Evolutionary conservation across 306 rosid species (phyloP).

Genomic region (Rubus idaeus): DNA sequence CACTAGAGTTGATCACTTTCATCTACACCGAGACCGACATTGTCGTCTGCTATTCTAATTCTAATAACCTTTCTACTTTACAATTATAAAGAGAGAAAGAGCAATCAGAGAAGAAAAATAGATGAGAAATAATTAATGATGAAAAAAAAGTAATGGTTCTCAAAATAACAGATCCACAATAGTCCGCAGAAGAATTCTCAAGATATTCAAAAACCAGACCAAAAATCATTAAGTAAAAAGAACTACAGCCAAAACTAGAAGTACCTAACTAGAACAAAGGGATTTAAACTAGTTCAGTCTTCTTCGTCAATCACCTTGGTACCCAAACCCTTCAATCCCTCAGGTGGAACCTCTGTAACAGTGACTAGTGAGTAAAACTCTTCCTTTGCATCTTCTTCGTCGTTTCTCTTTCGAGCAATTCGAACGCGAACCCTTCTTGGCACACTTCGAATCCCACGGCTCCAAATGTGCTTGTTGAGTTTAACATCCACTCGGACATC

Average conservation of each 20-base stretch:
- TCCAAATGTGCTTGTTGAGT: constrained; percentile 50
- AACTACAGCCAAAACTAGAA: constrained; percentile 30
- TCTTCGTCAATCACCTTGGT: constrained; percentile 50
- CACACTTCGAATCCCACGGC: constrained; percentile 47
- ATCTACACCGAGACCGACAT: neutral
- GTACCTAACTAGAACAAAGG: constrained; percentile 8
- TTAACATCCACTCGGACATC: constrained; percentile 55
- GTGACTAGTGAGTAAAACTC: constrained; percentile 48
- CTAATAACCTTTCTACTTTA: neutral
- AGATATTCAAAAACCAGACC: neutral
- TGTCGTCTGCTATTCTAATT: neutral
- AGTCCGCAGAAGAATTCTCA: neutral
- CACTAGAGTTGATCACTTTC: too few relatives aligned
- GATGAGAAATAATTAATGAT: neutral
- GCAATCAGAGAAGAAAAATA: neutral
- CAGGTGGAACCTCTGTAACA: constrained; percentile 37
- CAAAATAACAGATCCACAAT: constrained; percentile 9
- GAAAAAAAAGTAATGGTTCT: neutral
- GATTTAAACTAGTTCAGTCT: constrained; percentile 31
- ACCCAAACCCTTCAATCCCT: constrained; percentile 44
- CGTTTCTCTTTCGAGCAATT: constrained; percentile 41
- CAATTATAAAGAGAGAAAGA: neutral
- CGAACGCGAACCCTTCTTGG: constrained; percentile 41
- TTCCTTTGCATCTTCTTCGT: constrained; percentile 53
- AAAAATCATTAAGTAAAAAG: neutral